phyloP scores from a whole-genome alignment of 306 rosid species.

The Glycine tomentella region DNA sequence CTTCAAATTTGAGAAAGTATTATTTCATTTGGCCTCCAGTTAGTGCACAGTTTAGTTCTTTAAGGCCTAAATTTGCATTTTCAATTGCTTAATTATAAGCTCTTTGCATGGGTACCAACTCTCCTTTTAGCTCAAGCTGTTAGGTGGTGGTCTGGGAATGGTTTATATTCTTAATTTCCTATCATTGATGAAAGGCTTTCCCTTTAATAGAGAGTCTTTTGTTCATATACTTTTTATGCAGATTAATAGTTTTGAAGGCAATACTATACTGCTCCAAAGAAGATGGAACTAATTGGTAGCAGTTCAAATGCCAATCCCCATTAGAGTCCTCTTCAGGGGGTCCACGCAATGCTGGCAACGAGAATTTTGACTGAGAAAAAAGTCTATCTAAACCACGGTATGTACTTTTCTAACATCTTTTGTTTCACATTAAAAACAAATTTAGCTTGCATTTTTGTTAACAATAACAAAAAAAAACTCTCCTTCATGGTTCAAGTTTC shows the following conservation, averaged over 20 bases:
- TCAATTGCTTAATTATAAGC: too few species aligned
- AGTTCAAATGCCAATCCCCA: background rate
- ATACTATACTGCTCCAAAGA: background rate
- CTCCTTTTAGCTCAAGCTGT: too few species aligned
- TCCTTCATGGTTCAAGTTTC: too few species aligned
- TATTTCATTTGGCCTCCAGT: conserved; percentile 2
- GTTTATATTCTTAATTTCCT: conserved; percentile 14
- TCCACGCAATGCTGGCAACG: background rate
- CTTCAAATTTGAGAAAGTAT: conserved; percentile 1
- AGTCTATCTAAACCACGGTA: background rate
- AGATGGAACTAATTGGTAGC: background rate
- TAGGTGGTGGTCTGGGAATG: conserved; percentile 1
- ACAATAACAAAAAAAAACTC: too few species aligned
- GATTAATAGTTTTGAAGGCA: background rate
- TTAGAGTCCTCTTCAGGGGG: background rate
- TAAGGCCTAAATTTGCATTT: background rate
- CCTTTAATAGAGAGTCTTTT: conserved; percentile 21
- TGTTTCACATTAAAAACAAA: background rate
- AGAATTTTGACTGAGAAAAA: background rate
- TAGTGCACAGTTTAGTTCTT: background rate
- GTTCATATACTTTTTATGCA: conserved; percentile 17
- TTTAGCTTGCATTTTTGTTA: too few species aligned
- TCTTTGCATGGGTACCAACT: too few species aligned
- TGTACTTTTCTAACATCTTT: background rate
- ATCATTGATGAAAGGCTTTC: conserved; percentile 18